A percentile compares a stretch with the other conserved stretches of the same genome.
Conservation (phyloP, 1,139 yeast genomes). For the Nadsonia commutata region DNA sequence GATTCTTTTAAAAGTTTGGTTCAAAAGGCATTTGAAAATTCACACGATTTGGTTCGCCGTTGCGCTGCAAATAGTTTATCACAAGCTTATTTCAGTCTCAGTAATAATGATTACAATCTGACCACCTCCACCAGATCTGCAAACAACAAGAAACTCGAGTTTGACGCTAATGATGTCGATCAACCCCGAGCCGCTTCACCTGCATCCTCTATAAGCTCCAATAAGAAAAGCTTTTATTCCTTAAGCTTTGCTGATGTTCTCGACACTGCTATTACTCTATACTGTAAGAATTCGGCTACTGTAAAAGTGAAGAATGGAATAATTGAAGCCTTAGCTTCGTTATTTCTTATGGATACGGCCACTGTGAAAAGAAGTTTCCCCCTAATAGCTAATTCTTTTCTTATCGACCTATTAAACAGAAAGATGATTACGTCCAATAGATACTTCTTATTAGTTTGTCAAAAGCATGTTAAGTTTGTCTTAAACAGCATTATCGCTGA, state of each 20-base stretch:
- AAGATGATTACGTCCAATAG: slow-evolving; percentile 11
- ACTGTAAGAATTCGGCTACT: slow-evolving; percentile 11
- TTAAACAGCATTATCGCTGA: slow-evolving; percentile 17
- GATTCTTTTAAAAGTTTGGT: slow-evolving; percentile 17
- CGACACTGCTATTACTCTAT: slow-evolving; percentile 10
- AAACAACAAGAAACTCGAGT: slow-evolving; percentile 8
- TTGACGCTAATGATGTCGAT: slow-evolving; percentile 11
- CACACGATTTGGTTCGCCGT: slow-evolving; percentile 16
- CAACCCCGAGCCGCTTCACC: slow-evolving; percentile 7
- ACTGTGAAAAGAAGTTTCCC: slow-evolving; percentile 16
- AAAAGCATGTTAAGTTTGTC: slow-evolving; percentile 17
- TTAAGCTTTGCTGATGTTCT: slow-evolving; percentile 14
- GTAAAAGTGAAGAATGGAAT: slow-evolving; percentile 18
- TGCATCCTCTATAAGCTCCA: slow-evolving; percentile 9
- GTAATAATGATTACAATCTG: slow-evolving; percentile 10
- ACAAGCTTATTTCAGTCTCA: slow-evolving; percentile 13
- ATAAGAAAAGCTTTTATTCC: slow-evolving; percentile 7
- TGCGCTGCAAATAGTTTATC: slow-evolving; percentile 23
- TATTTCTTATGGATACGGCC: slow-evolving; percentile 13
- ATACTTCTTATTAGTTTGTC: slow-evolving; percentile 14
- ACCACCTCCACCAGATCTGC: slow-evolving; percentile 8
- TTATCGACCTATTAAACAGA: slow-evolving; percentile 12
- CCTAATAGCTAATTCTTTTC: slow-evolving; percentile 14
- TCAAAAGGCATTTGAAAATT: slow-evolving; percentile 18
- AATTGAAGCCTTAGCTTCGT: slow-evolving; percentile 16